Conservation (phyloP, 2,329 filamentous ascomycete species). For the Bimuria novae-zelandiae region DNA sequence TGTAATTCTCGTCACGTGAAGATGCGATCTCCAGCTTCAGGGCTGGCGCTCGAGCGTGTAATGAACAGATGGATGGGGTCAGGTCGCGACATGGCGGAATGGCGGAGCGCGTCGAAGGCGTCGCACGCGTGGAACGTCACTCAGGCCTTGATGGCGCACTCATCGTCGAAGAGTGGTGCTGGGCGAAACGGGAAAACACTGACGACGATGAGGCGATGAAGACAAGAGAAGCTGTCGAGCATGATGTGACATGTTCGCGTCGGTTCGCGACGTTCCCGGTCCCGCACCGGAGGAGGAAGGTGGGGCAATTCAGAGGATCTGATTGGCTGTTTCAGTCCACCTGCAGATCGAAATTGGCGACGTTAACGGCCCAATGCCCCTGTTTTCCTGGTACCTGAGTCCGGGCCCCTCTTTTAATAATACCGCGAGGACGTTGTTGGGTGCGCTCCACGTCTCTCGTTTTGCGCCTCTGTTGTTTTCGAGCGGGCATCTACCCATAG, state of each 20-base stretch:
- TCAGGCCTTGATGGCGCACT: neutral
- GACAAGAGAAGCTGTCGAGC: neutral
- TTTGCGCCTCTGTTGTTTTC: neutral
- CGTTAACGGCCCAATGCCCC: conserved; percentile 1
- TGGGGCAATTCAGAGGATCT: neutral
- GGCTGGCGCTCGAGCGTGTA: no score
- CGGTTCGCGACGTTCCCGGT: neutral
- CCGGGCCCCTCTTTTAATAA: conserved; percentile 3
- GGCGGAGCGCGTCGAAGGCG: neutral
- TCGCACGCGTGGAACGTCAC: neutral
- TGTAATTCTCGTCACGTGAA: no score
- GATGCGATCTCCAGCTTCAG: no score
- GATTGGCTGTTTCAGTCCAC: neutral
- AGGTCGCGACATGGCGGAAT: neutral
- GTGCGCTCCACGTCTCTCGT: neutral
- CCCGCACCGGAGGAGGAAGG: neutral
- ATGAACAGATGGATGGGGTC: no score
- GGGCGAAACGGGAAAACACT: neutral
- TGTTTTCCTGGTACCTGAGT: neutral
- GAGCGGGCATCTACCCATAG: neutral
- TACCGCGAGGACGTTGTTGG: neutral
- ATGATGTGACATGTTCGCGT: neutral
- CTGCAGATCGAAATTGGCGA: neutral
- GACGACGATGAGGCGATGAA: neutral
- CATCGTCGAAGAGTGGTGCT: neutral